Conservation (phyloP, 768 basidiomycete species). For the Calvatia gigantea region DNA sequence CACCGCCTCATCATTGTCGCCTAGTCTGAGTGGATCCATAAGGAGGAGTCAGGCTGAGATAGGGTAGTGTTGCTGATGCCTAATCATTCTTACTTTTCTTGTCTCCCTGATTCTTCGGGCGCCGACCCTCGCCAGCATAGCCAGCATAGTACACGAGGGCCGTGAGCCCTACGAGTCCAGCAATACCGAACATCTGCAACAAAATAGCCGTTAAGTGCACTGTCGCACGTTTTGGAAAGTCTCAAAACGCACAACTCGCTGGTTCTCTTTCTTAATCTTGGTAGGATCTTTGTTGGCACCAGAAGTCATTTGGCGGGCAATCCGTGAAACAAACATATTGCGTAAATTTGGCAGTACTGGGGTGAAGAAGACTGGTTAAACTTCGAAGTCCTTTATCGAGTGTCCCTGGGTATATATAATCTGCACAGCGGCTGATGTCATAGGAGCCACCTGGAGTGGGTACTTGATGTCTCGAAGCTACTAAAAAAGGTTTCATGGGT, state of each 20-base stretch:
- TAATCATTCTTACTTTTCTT: conserved; percentile 4
- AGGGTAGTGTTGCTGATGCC: neutral
- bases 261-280: conserved; percentile 5
- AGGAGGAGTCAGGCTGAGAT: neutral
- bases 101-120: neutral
- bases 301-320: conserved; percentile 10
- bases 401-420: neutral
- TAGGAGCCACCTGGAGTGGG: conserved; percentile 5
- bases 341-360: neutral
- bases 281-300: conserved; percentile 7
- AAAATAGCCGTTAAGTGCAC: neutral
- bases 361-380: neutral
- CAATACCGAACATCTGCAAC: conserved; percentile 1
- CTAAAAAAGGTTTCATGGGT: neutral
- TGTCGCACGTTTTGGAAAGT: neutral
- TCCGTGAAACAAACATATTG: conserved; percentile 7
- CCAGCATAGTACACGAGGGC: conserved; percentile 8
- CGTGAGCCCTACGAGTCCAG: conserved; percentile 7
- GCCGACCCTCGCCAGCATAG: neutral
- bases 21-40: conserved; percentile 4
- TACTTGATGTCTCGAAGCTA: neutral
- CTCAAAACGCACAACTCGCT: conserved; percentile 1
- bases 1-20: neutral
- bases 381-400: neutral
- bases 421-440: conserved; percentile 5